These are phyloP conservation scores for Apiospora pterosperma DNA, from an alignment of 2,329 filamentous ascomycete species.

Conservation along the genomic window DNA sequence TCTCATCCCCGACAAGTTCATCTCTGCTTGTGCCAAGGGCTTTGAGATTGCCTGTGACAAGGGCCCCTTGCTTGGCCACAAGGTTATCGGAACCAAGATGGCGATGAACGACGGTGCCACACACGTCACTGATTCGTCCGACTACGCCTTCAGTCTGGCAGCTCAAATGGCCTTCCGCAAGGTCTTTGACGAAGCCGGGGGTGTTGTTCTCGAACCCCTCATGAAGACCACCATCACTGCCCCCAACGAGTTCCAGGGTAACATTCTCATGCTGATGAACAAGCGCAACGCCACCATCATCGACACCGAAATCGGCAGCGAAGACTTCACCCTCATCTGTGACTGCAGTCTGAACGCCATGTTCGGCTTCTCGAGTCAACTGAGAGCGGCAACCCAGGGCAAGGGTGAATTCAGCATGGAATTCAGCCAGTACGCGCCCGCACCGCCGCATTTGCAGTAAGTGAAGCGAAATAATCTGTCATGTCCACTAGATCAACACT, in stretches of 20 bases:
- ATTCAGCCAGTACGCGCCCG: conserved; percentile 91
- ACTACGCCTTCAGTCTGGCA: conserved; percentile 92
- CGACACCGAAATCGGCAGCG: conserved; percentile 88
- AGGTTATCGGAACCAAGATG: conserved; percentile 86
- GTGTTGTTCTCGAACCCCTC: conserved; percentile 85
- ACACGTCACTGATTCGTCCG: conserved; percentile 95
- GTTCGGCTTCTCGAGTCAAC: conserved; percentile 93
- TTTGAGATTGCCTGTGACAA: conserved; percentile 80
- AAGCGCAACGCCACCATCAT: conserved; percentile 94
- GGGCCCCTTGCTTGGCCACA: conserved; percentile 89
- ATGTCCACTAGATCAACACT: conserved; percentile 8
- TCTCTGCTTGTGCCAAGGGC: conserved; percentile 92
- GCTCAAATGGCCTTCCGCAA: conserved; percentile 97
- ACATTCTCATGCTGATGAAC: conserved; percentile 90
- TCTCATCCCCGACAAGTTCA: conserved; percentile 90
- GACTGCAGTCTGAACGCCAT: conserved; percentile 95
- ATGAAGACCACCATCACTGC: conserved; percentile 99
- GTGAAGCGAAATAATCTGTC: conserved; percentile 29
- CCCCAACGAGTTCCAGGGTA: conserved; percentile 95
- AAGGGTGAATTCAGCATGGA: conserved; percentile 99
- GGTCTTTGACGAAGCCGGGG: conserved; percentile 76
- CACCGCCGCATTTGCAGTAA: conserved; percentile 85
- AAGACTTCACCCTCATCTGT: conserved; percentile 89
- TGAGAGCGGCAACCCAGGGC: conserved; percentile 91
- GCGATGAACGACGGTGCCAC: conserved; percentile 94